A percentile compares a stretch with the other conserved stretches of the same genome.
phyloP scores from a whole-genome alignment of 371 early-diverging fungal species.

The Mortierella sp. region DNA sequence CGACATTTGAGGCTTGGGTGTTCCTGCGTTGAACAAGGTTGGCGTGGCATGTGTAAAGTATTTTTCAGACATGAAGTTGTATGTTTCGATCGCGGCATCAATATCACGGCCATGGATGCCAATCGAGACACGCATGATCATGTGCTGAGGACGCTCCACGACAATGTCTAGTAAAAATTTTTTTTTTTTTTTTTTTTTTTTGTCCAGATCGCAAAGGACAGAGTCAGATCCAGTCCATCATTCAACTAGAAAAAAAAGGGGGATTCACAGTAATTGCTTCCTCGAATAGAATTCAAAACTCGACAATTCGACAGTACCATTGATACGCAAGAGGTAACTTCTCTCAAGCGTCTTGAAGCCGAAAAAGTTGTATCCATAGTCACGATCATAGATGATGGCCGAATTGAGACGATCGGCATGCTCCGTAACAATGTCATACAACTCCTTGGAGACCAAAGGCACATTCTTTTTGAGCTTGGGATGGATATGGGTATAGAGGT shows the following conservation, averaged over 20 bases:
- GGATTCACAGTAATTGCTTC: no score
- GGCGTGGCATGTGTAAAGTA: conserved; percentile 99
- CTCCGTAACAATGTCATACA: conserved; percentile 78
- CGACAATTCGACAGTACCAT: conserved; percentile 55
- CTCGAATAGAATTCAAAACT: not conserved
- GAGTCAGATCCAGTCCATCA: not conserved
- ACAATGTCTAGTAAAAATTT: conserved; percentile 55
- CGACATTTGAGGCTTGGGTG: conserved; percentile 96
- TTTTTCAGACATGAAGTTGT: conserved; percentile 94
- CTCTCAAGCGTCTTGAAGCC: conserved; percentile 99
- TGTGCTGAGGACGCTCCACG: conserved; percentile 99
- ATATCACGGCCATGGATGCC: conserved; percentile 97
- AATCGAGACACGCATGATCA: conserved; percentile 99
- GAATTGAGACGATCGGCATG: conserved; percentile 89
- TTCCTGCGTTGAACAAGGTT: conserved; percentile 99
- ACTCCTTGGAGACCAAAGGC: conserved; percentile 88
- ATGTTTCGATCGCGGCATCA: conserved; percentile 95
- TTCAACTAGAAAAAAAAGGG: not conserved
- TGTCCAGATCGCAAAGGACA: not conserved
- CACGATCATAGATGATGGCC: conserved; percentile 95
- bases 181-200: no score
- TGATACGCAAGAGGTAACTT: conserved; percentile 93
- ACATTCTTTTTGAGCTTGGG: conserved; percentile 86
- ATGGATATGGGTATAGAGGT: conserved; percentile 88
- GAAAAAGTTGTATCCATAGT: conserved; percentile 98